Conservation (phyloP, 257 asterid species). For the Petunia secreta region DNA sequence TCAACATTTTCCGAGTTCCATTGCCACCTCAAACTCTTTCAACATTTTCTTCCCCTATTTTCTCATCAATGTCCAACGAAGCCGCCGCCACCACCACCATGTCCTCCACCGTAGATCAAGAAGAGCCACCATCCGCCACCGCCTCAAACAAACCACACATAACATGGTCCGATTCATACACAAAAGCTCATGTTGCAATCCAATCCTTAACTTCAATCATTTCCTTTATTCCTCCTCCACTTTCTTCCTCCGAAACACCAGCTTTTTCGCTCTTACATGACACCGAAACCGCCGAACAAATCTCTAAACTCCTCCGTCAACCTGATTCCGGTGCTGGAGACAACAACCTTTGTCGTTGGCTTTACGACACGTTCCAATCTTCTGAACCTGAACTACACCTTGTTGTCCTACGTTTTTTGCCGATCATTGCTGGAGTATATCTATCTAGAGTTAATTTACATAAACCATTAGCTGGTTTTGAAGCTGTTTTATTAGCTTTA, state of each 20-base stretch:
- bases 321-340: conserved; percentile 83
- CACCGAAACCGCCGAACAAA: conserved; percentile 49
- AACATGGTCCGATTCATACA: conserved; percentile 75
- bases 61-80: conserved; percentile 23
- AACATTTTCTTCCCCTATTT: neutral
- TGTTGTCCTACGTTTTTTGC: conserved; percentile 81
- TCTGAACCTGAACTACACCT: conserved; percentile 70
- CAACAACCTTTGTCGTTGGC: conserved; percentile 90
- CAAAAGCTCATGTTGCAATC: conserved; percentile 62
- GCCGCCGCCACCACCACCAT: conserved; percentile 12
- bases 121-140: conserved; percentile 3
- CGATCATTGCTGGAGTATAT: conserved; percentile 73
- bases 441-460: conserved; percentile 71
- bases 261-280: conserved; percentile 72
- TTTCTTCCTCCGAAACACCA: conserved; percentile 67
- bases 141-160: conserved; percentile 46
- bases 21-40: too few species aligned
- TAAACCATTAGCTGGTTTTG: conserved; percentile 84
- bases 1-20: neutral
- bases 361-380: conserved; percentile 91
- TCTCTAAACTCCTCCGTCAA: conserved; percentile 67
- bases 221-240: conserved; percentile 50
- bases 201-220: conserved; percentile 66
- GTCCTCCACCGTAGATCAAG: conserved; percentile 3
- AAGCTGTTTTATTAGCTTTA: conserved; percentile 76